phyloP scores from a whole-genome alignment of 805 yeast genomes.

The Kodamaea neixiangensis region DNA sequence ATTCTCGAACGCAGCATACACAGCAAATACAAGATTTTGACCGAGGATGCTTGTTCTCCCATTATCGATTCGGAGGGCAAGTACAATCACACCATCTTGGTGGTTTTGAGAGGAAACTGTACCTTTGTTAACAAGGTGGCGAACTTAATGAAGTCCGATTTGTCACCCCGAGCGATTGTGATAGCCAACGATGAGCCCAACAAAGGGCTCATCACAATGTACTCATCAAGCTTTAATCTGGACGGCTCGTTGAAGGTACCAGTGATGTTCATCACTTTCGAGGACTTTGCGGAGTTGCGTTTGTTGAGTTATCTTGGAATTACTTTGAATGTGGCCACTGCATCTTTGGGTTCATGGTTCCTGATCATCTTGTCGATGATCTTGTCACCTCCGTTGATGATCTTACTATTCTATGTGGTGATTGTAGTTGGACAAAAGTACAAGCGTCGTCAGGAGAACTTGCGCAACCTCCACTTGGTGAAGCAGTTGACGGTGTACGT shows the following conservation, averaged over 20 bases:
- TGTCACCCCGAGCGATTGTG: constrained; percentile 51
- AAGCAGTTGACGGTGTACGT: constrained; percentile 40
- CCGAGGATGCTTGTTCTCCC: constrained; percentile 28
- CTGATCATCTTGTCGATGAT: constrained; percentile 43
- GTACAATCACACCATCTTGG: constrained; percentile 26
- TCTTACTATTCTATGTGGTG: constrained; percentile 33
- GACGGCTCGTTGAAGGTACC: constrained; percentile 45
- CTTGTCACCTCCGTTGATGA: constrained; percentile 43
- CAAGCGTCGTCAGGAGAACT: constrained; percentile 27
- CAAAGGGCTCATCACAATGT: constrained; percentile 56
- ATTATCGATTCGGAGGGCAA: constrained; percentile 15
- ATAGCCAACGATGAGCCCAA: constrained; percentile 55
- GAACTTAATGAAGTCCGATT: constrained; percentile 36
- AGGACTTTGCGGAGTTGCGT: constrained; percentile 32
- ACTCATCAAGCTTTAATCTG: constrained; percentile 45
- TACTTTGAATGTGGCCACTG: constrained; percentile 28
- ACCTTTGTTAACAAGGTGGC: constrained; percentile 54
- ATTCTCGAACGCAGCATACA: constrained; percentile 26
- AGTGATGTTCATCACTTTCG: constrained; percentile 51
- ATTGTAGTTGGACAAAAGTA: constrained; percentile 32
- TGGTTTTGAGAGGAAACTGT: constrained; percentile 29
- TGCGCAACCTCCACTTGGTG: constrained; percentile 34
- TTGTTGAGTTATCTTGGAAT: constrained; percentile 12
- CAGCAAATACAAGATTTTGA: constrained; percentile 22
- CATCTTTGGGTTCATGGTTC: constrained; percentile 39